Percentiles rank a stretch among this genome's conserved stretches.
Evolutionary conservation across 1,284 basidiomycete species (phyloP).

Genomic region (Papiliotrema flavescens): DNA sequence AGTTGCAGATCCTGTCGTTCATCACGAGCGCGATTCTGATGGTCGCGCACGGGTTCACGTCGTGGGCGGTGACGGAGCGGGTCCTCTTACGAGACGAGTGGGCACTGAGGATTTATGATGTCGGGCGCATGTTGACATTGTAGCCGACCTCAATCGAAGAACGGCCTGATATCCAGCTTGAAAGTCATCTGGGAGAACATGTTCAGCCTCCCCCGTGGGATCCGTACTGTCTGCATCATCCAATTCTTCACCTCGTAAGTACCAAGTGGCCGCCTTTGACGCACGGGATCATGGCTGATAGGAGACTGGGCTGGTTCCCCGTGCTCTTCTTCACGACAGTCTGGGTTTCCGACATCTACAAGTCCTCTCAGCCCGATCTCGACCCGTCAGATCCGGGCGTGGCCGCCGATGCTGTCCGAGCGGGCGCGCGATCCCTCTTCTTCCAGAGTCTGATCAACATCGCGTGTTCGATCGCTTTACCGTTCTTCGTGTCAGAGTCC

Average conservation of each 20-base stretch:
- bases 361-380: constrained; percentile 47
- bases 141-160: constrained; percentile 43
- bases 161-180: constrained; percentile 33
- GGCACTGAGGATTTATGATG: too few species aligned
- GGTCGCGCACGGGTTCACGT: constrained; percentile 55
- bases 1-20: constrained; percentile 67
- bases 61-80: constrained; percentile 69
- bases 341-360: constrained; percentile 83
- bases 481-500: constrained; percentile 59
- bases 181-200: constrained; percentile 63
- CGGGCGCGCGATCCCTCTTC: constrained; percentile 79
- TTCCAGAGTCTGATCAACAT: constrained; percentile 70
- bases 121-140: constrained; percentile 3
- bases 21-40: constrained; percentile 52
- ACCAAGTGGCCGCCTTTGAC: too few species aligned
- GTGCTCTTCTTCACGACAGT: constrained; percentile 80
- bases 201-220: constrained; percentile 65
- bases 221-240: constrained; percentile 68
- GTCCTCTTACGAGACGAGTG: constrained; percentile 59
- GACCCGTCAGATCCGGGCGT: constrained; percentile 44
- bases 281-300: too few species aligned
- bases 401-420: constrained; percentile 67
- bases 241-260: constrained; percentile 77
- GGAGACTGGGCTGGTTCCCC: constrained; percentile 82
- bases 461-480: constrained; percentile 65